These are phyloP conservation scores for Globisporangium paddicum DNA, from an alignment of 352 stramenopile genomes.

Conservation along the genomic window DNA sequence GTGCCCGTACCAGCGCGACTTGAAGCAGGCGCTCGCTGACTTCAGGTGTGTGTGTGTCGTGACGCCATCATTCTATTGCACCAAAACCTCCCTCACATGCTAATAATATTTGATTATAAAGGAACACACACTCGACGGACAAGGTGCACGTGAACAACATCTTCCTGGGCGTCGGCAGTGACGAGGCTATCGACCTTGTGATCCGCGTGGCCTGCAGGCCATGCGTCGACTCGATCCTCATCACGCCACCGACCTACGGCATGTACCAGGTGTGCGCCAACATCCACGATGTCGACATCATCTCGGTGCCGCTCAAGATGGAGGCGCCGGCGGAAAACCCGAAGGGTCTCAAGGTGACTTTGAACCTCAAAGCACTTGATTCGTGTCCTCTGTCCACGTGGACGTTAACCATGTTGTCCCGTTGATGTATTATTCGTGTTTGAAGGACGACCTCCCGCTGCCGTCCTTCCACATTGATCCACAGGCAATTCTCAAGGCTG, in stretches of 20 bases:
- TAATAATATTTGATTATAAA: conserved; percentile 6
- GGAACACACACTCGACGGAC: conserved; percentile 37
- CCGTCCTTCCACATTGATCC: conserved; percentile 83
- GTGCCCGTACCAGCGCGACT: conserved; percentile 90
- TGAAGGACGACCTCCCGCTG: conserved; percentile 40
- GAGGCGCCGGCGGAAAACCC: conserved; percentile 50
- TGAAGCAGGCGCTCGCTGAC: conserved; percentile 91
- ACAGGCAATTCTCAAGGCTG: conserved; percentile 82
- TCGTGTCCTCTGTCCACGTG: background rate
- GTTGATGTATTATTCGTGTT: no score
- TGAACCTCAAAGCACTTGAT: background rate
- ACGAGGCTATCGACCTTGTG: conserved; percentile 98
- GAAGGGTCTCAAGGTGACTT: conserved; percentile 50
- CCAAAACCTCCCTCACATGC: background rate
- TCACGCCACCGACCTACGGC: conserved; percentile 97
- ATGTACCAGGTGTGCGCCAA: conserved; percentile 99
- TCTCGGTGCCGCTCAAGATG: conserved; percentile 89
- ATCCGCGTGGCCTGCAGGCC: conserved; percentile 96
- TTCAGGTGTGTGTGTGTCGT: conserved; percentile 55
- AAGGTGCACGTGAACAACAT: conserved; percentile 90
- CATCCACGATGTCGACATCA: conserved; percentile 96
- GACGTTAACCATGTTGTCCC: background rate
- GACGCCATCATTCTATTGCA: conserved; percentile 15
- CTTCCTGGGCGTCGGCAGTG: conserved; percentile 97
- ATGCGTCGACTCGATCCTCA: conserved; percentile 92